phyloP scores from a whole-genome alignment of 192 early-diverging fungal genomes.

The Entomortierella lignicola region DNA sequence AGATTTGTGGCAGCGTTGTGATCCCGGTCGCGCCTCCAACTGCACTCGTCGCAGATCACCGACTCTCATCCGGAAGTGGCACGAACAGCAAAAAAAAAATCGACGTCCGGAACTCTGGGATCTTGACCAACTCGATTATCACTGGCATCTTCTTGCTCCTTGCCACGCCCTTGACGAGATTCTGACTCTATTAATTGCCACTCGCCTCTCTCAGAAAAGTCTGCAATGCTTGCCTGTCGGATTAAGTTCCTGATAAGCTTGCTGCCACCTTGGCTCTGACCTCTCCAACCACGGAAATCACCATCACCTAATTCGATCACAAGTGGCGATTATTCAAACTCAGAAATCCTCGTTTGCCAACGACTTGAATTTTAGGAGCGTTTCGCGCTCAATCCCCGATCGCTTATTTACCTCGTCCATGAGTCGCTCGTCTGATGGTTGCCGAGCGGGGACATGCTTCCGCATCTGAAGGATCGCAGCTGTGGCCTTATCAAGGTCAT shows the following conservation, averaged over 20 bases:
- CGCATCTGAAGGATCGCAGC: constrained; percentile 13
- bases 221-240: constrained; percentile 19
- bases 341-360: constrained; percentile 8
- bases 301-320: constrained; percentile 18
- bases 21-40: constrained; percentile 10
- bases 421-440: constrained; percentile 14
- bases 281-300: constrained; percentile 20
- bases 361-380: constrained; percentile 18
- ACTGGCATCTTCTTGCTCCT: constrained; percentile 5
- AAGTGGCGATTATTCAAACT: constrained; percentile 3
- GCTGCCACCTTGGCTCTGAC: constrained; percentile 11
- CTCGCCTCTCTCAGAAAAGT: constrained; percentile 1
- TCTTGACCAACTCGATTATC: constrained; percentile 10
- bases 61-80: not conserved
- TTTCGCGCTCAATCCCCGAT: constrained; percentile 12
- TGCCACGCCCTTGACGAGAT: constrained; percentile 4
- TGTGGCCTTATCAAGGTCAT: constrained; percentile 19
- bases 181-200: constrained; percentile 1
- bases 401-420: constrained; percentile 8
- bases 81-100: constrained; percentile 1
- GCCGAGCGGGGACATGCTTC: constrained; percentile 17
- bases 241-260: constrained; percentile 11
- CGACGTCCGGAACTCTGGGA: constrained; percentile 7
- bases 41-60: constrained; percentile 4
- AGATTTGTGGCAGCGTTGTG: constrained; percentile 5